phyloP scores from a whole-genome alignment of 1,284 basidiomycete genomes.

The Schizopora paradoxa region DNA sequence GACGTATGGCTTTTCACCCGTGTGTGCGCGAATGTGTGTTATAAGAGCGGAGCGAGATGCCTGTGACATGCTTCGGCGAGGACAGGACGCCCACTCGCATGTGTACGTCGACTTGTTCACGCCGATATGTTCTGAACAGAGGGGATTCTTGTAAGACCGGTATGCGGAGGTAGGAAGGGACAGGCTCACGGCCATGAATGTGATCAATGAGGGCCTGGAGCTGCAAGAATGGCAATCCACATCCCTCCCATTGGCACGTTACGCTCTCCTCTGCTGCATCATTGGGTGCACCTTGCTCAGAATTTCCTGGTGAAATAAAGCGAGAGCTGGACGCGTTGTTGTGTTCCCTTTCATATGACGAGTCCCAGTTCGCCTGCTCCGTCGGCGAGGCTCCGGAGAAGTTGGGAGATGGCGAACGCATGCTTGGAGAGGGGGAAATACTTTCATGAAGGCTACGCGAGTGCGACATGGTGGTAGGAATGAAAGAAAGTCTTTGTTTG shows the following conservation, averaged over 20 bases:
- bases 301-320: constrained; percentile 5
- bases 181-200: constrained; percentile 62
- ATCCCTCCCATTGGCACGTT: constrained; percentile 76
- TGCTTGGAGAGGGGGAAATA: constrained; percentile 6
- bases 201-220: constrained; percentile 72
- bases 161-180: background rate
- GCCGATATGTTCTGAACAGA: constrained; percentile 64
- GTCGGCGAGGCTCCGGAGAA: constrained; percentile 7
- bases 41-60: constrained; percentile 85
- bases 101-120: constrained; percentile 84
- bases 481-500: background rate
- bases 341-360: constrained; percentile 13
- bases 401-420: constrained; percentile 13
- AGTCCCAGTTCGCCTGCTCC: constrained; percentile 11
- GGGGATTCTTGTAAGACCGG: constrained; percentile 1
- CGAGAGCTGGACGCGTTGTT: constrained; percentile 7
- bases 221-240: constrained; percentile 64
- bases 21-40: constrained; percentile 84
- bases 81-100: constrained; percentile 85
- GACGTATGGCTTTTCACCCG: constrained; percentile 89
- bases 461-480: constrained; percentile 1
- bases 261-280: constrained; percentile 38
- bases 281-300: constrained; percentile 8
- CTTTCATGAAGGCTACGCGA: constrained; percentile 11
- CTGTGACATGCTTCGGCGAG: constrained; percentile 73